Conservation (phyloP, 2,329 filamentous ascomycete species). For the Fusarium sp. region DNA sequence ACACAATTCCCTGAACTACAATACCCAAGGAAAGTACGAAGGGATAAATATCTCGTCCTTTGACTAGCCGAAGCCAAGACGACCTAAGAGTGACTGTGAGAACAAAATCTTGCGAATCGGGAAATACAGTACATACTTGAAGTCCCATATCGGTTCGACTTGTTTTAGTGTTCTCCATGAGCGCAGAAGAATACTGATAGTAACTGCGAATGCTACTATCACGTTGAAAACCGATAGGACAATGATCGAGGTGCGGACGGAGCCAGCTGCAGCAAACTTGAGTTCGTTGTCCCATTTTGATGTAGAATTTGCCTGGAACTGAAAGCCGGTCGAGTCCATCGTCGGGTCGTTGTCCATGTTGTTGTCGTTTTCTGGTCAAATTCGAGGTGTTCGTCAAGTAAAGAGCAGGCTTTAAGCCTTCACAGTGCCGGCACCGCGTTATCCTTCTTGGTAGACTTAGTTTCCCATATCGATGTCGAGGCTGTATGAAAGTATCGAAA, state of each 20-base stretch:
- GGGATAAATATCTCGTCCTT: conserved; percentile 61
- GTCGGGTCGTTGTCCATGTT: conserved; percentile 25
- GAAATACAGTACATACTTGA: conserved; percentile 49
- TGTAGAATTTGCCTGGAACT: conserved; percentile 53
- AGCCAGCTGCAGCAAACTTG: conserved; percentile 63
- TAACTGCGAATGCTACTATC: conserved; percentile 64
- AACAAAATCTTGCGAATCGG: neutral
- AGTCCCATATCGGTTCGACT: conserved; percentile 51
- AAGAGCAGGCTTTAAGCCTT: conserved; percentile 34
- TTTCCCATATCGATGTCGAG: conserved; percentile 33
- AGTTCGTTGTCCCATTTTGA: conserved; percentile 60
- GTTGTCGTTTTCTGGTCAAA: conserved; percentile 10
- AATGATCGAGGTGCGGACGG: conserved; percentile 68
- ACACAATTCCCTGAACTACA: conserved; percentile 65
- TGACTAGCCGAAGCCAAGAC: conserved; percentile 55
- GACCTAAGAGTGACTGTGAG: conserved; percentile 43
- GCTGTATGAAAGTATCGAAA: conserved; percentile 1
- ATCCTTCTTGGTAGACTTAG: conserved; percentile 17
- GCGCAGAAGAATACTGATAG: conserved; percentile 65
- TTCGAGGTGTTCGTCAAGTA: conserved; percentile 10
- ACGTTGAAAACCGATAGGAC: conserved; percentile 70
- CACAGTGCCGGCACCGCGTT: conserved; percentile 43
- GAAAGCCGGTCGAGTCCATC: conserved; percentile 40
- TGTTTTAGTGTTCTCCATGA: conserved; percentile 59
- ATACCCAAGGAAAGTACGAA: conserved; percentile 67